These are phyloP conservation scores for Dioszegia crocea DNA, from an alignment of 768 basidiomycete genomes.

Conservation along the genomic window DNA sequence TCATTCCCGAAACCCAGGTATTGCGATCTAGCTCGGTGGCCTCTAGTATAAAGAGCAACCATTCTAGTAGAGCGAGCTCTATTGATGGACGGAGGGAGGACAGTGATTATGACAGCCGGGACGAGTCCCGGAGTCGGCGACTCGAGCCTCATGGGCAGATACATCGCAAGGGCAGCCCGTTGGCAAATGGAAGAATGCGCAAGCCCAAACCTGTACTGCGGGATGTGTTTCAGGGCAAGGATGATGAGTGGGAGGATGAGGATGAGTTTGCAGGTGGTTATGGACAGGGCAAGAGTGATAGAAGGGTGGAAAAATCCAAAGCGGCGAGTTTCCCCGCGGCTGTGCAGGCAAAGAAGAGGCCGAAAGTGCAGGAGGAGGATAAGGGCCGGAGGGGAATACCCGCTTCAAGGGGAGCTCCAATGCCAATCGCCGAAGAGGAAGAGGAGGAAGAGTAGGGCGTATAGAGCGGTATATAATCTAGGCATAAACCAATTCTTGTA, in stretches of 20 bases:
- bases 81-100: slow-evolving; percentile 40
- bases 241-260: slow-evolving; percentile 50
- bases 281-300: slow-evolving; percentile 31
- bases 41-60: slow-evolving; percentile 57
- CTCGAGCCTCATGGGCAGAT: slow-evolving; percentile 23
- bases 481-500: too few relatives aligned
- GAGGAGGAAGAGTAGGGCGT: slow-evolving; percentile 9
- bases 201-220: slow-evolving; percentile 35
- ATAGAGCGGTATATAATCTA: too few relatives aligned
- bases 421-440: slow-evolving; percentile 9
- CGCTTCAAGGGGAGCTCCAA: background rate
- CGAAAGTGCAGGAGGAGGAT: background rate
- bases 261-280: slow-evolving; percentile 49
- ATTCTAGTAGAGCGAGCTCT: slow-evolving; percentile 73
- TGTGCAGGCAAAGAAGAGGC: background rate
- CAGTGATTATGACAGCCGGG: slow-evolving; percentile 15
- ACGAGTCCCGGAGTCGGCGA: slow-evolving; percentile 44
- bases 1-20: slow-evolving; percentile 38
- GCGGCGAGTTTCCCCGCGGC: slow-evolving; percentile 13
- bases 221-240: slow-evolving; percentile 50
- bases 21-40: slow-evolving; percentile 70
- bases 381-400: background rate
- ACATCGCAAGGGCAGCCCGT: slow-evolving; percentile 74
- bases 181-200: slow-evolving; percentile 60
- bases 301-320: slow-evolving; percentile 17